Percentiles rank a stretch among this genome's conserved stretches.
These are phyloP conservation scores for Oryza australiensis DNA, from an alignment of 176 grass and related monocot genomes.

Conservation along the genomic window DNA sequence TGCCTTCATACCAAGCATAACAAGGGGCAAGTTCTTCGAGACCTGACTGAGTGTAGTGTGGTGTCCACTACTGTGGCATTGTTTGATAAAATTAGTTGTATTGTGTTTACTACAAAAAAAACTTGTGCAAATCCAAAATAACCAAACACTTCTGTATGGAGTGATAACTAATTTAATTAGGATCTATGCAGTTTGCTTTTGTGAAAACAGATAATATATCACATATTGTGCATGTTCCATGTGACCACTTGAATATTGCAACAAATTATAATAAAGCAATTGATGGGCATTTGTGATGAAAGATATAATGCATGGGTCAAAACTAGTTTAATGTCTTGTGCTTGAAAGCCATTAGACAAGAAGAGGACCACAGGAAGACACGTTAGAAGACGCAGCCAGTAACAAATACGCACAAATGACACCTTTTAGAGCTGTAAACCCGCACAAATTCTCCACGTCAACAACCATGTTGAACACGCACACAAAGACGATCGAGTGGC, in stretches of 20 bases:
- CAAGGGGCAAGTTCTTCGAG: neutral
- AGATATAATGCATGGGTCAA: neutral
- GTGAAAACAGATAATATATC: neutral
- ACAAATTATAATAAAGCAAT: neutral
- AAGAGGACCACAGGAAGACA: conserved; percentile 1
- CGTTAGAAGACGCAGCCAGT: neutral
- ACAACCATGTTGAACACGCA: conserved; percentile 8
- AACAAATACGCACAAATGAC: neutral
- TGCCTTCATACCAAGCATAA: neutral
- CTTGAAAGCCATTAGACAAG: neutral
- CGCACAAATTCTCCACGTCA: neutral
- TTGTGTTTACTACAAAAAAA: neutral
- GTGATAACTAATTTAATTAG: neutral
- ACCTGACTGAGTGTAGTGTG: conserved; percentile 4
- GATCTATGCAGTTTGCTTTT: neutral
- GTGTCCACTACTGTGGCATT: neutral
- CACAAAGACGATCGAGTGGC: neutral
- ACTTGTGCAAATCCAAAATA: neutral
- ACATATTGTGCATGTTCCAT: neutral
- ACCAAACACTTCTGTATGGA: neutral
- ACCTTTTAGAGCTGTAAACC: conserved; percentile 19
- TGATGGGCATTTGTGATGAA: neutral
- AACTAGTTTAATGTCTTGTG: neutral
- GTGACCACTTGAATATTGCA: neutral
- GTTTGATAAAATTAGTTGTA: neutral